Conservation (phyloP, 2,329 filamentous ascomycete genomes). For the Penicillium corylophilum region DNA sequence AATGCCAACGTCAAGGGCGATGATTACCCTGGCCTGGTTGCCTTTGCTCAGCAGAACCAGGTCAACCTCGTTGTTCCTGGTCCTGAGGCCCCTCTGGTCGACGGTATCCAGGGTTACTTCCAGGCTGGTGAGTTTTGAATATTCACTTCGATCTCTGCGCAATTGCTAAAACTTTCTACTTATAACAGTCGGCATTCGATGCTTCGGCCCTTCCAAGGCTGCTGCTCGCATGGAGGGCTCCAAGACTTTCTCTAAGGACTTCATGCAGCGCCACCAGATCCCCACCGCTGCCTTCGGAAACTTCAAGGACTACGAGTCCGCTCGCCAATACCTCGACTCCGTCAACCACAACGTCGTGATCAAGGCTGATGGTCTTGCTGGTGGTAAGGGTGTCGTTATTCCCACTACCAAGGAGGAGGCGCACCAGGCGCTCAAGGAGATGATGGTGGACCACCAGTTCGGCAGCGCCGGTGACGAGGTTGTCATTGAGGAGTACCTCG, state of each 20-base stretch:
- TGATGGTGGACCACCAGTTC: conserved; percentile 88
- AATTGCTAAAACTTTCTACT: conserved; percentile 4
- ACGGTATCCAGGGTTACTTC: conserved; percentile 84
- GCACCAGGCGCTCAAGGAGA: conserved; percentile 74
- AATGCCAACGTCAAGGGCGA: conserved; percentile 73
- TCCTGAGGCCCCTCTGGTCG: conserved; percentile 90
- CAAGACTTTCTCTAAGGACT: conserved; percentile 97
- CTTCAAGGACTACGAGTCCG: conserved; percentile 74
- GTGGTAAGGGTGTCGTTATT: conserved; percentile 93
- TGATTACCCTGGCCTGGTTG: conserved; percentile 74
- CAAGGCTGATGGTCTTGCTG: conserved; percentile 89
- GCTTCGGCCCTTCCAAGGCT: conserved; percentile 80
- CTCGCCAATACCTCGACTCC: conserved; percentile 70
- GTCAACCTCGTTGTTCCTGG: conserved; percentile 86
- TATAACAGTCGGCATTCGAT: conserved; percentile 64
- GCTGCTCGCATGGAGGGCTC: conserved; percentile 92
- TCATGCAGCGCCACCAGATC: conserved; percentile 88
- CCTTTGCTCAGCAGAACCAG: conserved; percentile 68
- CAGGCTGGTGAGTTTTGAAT: conserved; percentile 47
- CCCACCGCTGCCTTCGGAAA: conserved; percentile 90
- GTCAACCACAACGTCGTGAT: conserved; percentile 78
- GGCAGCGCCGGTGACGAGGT: conserved; percentile 84
- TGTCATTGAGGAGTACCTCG: conserved; percentile 90
- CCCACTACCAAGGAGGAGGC: conserved; percentile 80
- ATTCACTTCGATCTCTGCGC: neutral